Base-by-base conservation (phyloP, 2,329 filamentous ascomycete genomes). In the Pseudopithomyces chartarum region DNA sequence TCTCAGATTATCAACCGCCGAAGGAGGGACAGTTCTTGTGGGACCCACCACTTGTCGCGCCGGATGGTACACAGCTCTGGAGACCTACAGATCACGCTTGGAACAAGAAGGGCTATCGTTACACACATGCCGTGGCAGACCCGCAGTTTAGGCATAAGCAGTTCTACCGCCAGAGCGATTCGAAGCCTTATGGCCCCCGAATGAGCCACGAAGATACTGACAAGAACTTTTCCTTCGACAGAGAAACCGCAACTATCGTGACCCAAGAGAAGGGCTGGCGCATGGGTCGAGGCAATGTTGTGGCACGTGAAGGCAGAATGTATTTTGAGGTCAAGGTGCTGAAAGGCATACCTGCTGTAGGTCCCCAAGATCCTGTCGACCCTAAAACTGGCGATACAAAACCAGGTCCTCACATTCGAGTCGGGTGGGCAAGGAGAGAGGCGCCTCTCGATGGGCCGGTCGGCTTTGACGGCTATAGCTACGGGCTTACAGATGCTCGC, bases 311-410 rank as follows among this genome's bases (percentile, higher is more conserved):
- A 76, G 95, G 95, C 0, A 86, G 90, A 32, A 92, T 91, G 82
- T 99, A 96, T 76, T 99, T 92, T 82, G 95, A 99, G 77, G 92
- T 94, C 76, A 93, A 90, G 69, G 87, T 99, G 52, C 88, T 93
- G 10, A 87, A 88, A 62, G 95, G 95, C 34, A 87, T 91, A 40
- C 80, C 85, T 2, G 76, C 76, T 48, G 68, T 76, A 44, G 79
- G 78, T 6, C 77, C 78, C 20, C 74, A 75, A 19, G 70, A 73
- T 22, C 70, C 70, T 23, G 58, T 68, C 2, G 71, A 75, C 59
- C 69, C 74, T 2, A 66, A 61, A 29, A 71, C 67, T 0, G 71
- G 69, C 42, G 71, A 77, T 46, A 70, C 69, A 1, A 50, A 82
- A 80, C 68, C 90, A 84, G 76, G 82, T 74, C 73, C 82, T 67